Evolutionary conservation across 257 asterid species (phyloP), one percentile per base, ranked within the genome.

Genomic region (Linaria vulgaris): DNA sequence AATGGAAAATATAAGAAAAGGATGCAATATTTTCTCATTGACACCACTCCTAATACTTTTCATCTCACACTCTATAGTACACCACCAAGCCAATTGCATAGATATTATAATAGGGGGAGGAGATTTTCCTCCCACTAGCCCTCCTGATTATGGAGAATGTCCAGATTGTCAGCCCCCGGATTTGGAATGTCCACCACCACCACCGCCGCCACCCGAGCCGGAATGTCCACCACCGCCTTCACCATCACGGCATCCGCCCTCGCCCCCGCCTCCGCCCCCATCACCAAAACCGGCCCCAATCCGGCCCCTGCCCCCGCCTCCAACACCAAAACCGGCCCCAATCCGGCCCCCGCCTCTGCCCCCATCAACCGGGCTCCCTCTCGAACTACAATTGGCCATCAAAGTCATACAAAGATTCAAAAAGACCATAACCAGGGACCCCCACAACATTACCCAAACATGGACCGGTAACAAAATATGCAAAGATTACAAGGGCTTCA

Each of bases 391-490:
- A 69, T 0, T 0, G 59, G 68, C 63, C 20, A 41, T 67, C 45
- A 8, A 11, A 19, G 77, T 44, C 11, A 72, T 75, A 64, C 6
- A 27, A 59, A 67, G 24, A 15, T 64, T 81, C 43, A 57, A 1
- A 25, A 15, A 0, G 0, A 52, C 43, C 25, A 73, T 81, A 46
- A 56, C 24, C 0, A 0, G 0, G 0, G 86, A 72, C 58, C 81
- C 78, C 7, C 0, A 12, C 0, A 0, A 1, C 59, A 20, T 67
- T 9, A 75, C 55, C 0, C 0, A 0, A 1, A 75, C 83, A 50
- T 81, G 87, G 87, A 37, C 0, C 1, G 83, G 87, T 50, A 19
- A 25, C 55, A n/a, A 25, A 0, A 19, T 81, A 31, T 81, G 87
- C 54, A 7, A 0, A 38, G 83, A 80, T 68, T 80, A 80, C 68